Conservation (phyloP, 208 protist genomes). For the Leishmania mexicana region DNA sequence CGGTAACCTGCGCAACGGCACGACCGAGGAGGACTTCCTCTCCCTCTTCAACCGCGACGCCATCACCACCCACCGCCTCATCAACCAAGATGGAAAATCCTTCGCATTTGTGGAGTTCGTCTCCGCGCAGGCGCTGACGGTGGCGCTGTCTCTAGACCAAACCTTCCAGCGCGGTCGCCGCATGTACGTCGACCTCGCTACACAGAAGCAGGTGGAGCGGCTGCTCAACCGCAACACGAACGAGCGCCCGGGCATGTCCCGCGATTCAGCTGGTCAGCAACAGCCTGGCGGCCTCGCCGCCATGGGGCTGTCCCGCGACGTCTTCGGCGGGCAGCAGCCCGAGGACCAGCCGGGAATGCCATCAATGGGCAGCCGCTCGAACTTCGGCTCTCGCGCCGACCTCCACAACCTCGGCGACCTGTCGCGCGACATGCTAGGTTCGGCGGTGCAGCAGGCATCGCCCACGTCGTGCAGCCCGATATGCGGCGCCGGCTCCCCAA, state of each 20-base stretch:
- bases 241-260: conserved; percentile 38
- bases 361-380: conserved; percentile 41
- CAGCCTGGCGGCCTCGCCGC: conserved; percentile 33
- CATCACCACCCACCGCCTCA: conserved; percentile 67
- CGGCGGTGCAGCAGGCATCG: conserved; percentile 46
- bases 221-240: conserved; percentile 52
- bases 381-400: conserved; percentile 63
- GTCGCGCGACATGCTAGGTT: conserved; percentile 77
- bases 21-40: conserved; percentile 79
- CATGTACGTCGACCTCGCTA: conserved; percentile 85
- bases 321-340: conserved; percentile 66
- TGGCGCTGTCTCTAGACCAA: conserved; percentile 70
- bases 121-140: conserved; percentile 57
- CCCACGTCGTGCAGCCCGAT: conserved; percentile 27
- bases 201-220: conserved; percentile 76
- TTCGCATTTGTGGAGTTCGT: conserved; percentile 90
- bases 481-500: conserved; percentile 31
- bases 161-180: conserved; percentile 62
- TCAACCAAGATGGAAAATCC: conserved; percentile 77
- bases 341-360: conserved; percentile 25
- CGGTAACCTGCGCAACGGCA: conserved; percentile 86
- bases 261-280: conserved; percentile 58
- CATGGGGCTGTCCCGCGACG: conserved; percentile 64
- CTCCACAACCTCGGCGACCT: conserved; percentile 58
- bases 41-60: conserved; percentile 57